Conservation (phyloP, 257 asterid genomes). For the Plantago elongata region DNA sequence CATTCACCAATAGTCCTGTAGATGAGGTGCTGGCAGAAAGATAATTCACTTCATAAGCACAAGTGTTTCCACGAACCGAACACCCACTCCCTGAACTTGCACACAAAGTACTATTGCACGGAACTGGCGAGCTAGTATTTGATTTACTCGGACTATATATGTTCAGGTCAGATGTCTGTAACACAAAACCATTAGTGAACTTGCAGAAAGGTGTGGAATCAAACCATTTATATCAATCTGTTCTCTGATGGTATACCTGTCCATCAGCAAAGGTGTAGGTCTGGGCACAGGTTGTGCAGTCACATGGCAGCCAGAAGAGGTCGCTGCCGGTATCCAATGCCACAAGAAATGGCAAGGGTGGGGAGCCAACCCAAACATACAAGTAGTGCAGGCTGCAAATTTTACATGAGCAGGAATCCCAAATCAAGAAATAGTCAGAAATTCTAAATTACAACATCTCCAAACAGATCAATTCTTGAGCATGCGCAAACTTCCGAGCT, state of each 20-base stretch:
- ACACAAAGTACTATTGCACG: slow-evolving; percentile 73
- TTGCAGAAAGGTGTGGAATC: background rate
- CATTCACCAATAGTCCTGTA: slow-evolving; percentile 79
- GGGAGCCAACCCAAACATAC: slow-evolving; percentile 73
- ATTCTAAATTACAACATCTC: no score
- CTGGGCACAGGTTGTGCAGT: slow-evolving; percentile 57
- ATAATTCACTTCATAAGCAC: slow-evolving; percentile 71
- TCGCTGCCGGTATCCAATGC: slow-evolving; percentile 99
- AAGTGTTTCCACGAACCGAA: slow-evolving; percentile 41
- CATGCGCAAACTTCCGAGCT: no score
- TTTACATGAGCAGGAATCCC: background rate
- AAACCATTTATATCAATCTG: background rate
- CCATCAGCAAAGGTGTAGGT: slow-evolving; percentile 40
- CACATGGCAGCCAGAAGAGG: slow-evolving; percentile 96
- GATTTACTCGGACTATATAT: slow-evolving; percentile 73
- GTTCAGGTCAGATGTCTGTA: slow-evolving; percentile 54
- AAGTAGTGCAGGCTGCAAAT: slow-evolving; percentile 84
- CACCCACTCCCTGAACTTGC: slow-evolving; percentile 47
- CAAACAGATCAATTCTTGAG: no score
- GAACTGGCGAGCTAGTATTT: slow-evolving; percentile 49
- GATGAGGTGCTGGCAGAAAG: slow-evolving; percentile 75
- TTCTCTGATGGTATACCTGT: slow-evolving; percentile 35
- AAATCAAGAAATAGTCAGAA: no score
- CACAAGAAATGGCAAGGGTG: slow-evolving; percentile 51
- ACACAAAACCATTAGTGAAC: background rate